Evolutionary conservation across 1,139 yeast genomes (phyloP), one percentile per base, ranked within the genome.

Genomic region (Blastobotrys petasosporus): DNA sequence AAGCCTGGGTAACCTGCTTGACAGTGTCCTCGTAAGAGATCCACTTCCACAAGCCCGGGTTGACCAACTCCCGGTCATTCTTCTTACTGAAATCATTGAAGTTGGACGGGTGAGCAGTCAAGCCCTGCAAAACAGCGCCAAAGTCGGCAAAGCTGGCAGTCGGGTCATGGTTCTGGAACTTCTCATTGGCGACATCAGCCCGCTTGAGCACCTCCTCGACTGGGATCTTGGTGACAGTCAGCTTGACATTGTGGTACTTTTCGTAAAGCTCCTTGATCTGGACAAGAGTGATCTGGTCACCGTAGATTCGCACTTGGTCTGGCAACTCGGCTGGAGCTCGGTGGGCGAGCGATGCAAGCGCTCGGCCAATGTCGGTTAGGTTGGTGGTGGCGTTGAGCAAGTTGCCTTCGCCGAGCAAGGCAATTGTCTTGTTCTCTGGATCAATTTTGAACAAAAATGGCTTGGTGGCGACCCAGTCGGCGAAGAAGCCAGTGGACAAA

Each of bases 1-100:
- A 20, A 7, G 25, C 25, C 7, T 4, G 6, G 7, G 7, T 7
- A 7, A 20, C 25, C 25, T 20, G 25, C 25, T 20, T 20, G 7
- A 20, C 25, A 20, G 25, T 20, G 25, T 20, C 25, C 25, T 20
- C 25, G 25, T 4, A 20, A 20, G 25, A 20, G 25, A 20, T 12
- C 82, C 83, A 79, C 56, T 72, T 73, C 76, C 80, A 79, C 41
- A 73, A 56, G 16, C 69, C 69, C 1, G 84, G 84, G 59, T 80
- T 79, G 47, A 79, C 68, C 32, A 74, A 55, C 55, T 79, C 83
- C 46, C 71, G 70, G 39, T 77, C 75, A 51, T 66, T 65, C 5
- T 54, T 48, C 2, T 52, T 50, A 30, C 60, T 57, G 50, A 65
- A 69, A 36, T 61, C 53, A 16, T 77, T 78, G 28, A 67, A 59